These are phyloP conservation scores for Picea glauca DNA, from an alignment of 75 land plant genomes.

Conservation along the genomic window DNA sequence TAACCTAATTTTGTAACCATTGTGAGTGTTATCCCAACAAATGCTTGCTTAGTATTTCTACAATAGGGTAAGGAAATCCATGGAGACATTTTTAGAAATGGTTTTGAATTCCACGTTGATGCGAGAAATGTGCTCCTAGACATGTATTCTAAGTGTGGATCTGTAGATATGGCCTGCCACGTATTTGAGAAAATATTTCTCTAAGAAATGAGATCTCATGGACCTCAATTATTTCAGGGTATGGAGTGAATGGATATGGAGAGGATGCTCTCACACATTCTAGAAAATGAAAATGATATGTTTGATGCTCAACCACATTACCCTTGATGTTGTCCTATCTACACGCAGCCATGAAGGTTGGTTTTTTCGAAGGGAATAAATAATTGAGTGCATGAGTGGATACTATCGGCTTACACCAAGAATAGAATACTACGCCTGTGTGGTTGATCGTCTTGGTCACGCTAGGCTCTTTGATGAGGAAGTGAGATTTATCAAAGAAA, in stretches of 20 bases:
- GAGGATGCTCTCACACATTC: conserved; percentile 1
- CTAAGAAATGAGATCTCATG: conserved; percentile 16
- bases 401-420: conserved; percentile 18
- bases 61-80: conserved; percentile 19
- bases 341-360: conserved; percentile 13
- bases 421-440: conserved; percentile 31
- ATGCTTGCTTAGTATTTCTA: conserved; percentile 18
- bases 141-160: conserved; percentile 24
- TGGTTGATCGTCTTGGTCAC: conserved; percentile 46
- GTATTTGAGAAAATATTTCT: conserved; percentile 4
- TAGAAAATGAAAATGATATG: conserved; percentile 11
- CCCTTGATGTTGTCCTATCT: conserved; percentile 13
- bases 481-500: conserved; percentile 9
- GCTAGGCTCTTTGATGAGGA: conserved; percentile 36
- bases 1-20: conserved; percentile 13
- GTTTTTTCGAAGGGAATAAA: conserved; percentile 3
- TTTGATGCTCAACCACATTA: conserved; percentile 10
- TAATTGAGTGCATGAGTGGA: conserved; percentile 13
- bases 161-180: conserved; percentile 1
- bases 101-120: conserved; percentile 11
- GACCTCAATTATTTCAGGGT: conserved; percentile 20
- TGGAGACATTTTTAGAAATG: conserved; percentile 3
- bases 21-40: conserved; percentile 14
- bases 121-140: conserved; percentile 15
- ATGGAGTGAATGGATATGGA: conserved; percentile 12